phyloP scores from a whole-genome alignment of 331 rosid species.

The Stylosanthes scabra region DNA sequence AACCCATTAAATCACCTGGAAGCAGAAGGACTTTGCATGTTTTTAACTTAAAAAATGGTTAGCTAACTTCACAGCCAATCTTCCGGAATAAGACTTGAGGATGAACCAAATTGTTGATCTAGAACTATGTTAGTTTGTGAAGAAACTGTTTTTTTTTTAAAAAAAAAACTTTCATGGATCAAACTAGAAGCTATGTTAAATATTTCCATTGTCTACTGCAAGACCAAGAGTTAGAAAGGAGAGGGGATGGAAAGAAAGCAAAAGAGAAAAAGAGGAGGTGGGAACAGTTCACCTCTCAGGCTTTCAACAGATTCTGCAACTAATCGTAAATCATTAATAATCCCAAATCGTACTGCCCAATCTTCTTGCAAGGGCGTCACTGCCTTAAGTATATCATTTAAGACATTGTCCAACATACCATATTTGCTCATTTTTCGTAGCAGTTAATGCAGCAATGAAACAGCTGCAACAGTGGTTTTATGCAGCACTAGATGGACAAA shows the following conservation, averaged over 20 bases:
- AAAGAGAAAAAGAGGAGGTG: not conserved
- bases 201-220: conserved; percentile 9
- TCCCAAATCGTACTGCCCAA: conserved; percentile 53
- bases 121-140: conserved; percentile 9
- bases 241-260: not conserved
- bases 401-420: conserved; percentile 50
- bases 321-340: conserved; percentile 52
- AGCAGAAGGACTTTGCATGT: not conserved
- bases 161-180: conserved; percentile 11
- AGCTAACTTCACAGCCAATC: not conserved
- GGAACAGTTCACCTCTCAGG: conserved; percentile 70
- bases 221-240: not conserved
- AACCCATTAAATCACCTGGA: conserved; percentile 1
- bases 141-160: conserved; percentile 3
- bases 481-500: conserved; percentile 38
- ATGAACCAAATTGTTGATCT: conserved; percentile 6
- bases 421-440: conserved; percentile 47
- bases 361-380: conserved; percentile 61
- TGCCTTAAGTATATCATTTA: conserved; percentile 56
- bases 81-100: not conserved
- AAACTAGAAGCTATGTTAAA: conserved; percentile 23
- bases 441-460: conserved; percentile 25
- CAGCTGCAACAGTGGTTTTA: conserved; percentile 25
- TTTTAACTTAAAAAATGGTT: conserved; percentile 7
- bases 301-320: conserved; percentile 58